Evolutionary conservation across 139 green algal species (phyloP).

Genomic region (Chlorella sp.): DNA sequence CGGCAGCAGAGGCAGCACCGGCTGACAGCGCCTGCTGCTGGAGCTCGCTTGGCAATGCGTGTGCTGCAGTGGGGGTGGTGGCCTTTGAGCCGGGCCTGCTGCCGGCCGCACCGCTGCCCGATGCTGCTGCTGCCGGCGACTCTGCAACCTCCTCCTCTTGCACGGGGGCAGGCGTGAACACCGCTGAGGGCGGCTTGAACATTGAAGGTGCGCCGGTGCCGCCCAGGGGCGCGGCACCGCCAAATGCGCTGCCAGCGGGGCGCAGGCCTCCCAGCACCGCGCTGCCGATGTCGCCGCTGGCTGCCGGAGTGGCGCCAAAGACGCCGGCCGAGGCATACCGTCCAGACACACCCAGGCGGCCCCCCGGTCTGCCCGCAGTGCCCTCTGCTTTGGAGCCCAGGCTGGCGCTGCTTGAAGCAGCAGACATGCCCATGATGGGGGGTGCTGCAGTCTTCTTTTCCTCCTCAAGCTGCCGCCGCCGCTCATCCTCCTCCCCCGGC

Average conservation of each 20-base stretch:
- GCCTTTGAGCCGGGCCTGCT: not conserved
- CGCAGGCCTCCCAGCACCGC: conserved; percentile 26
- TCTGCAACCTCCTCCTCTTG: not conserved
- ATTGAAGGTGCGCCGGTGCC: conserved; percentile 8
- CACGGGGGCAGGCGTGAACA: conserved; percentile 23
- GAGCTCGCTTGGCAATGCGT: not conserved
- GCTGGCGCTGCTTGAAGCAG: not conserved
- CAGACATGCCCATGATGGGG: not conserved
- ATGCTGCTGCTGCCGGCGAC: not conserved
- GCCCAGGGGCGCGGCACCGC: not conserved
- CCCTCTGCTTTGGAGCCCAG: not conserved
- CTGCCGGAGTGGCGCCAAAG: not conserved
- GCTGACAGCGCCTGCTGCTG: not conserved
- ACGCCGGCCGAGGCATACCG: conserved; percentile 23
- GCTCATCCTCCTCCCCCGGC: conserved; percentile 47
- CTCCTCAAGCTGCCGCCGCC: conserved; percentile 32
- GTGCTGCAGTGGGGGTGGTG: not conserved
- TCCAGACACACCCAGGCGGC: not conserved
- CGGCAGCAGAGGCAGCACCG: not conserved
- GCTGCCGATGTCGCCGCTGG: not conserved
- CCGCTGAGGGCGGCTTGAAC: conserved; percentile 37
- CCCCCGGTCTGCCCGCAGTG: not conserved
- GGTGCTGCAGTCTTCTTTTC: conserved; percentile 26
- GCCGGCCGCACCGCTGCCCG: not conserved
- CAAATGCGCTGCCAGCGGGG: not conserved